Percentiles rank a stretch among this genome's conserved stretches.
Evolutionary conservation across 1,139 yeast genomes (phyloP).

Genomic region (Taphrina sp.): DNA sequence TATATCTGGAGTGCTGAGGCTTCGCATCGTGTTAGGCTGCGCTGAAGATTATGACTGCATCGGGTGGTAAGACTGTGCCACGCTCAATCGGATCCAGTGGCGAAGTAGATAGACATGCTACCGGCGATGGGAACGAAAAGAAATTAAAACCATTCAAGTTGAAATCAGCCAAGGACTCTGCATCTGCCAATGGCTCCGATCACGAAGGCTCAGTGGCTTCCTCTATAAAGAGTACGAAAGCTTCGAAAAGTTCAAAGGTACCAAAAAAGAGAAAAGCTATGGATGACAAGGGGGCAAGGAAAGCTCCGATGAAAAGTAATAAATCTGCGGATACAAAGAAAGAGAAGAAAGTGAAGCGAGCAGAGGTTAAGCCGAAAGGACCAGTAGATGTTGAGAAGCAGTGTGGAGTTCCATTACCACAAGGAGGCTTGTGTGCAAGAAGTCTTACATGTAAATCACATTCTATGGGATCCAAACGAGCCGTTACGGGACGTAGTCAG

Average conservation of each 20-base stretch:
- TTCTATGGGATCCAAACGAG: constrained; percentile 96
- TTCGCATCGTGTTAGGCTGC: too few species aligned
- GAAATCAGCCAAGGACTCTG: background rate
- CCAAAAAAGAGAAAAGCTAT: constrained; percentile 16
- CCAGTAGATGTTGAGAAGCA: constrained; percentile 86
- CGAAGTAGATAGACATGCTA: too few species aligned
- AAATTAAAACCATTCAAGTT: constrained; percentile 2
- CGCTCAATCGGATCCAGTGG: too few species aligned
- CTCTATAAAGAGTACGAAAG: constrained; percentile 3
- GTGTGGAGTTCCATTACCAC: constrained; percentile 92
- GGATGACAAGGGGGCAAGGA: constrained; percentile 2
- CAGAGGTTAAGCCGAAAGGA: constrained; percentile 31
- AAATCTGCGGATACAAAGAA: constrained; percentile 24
- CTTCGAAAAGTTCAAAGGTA: constrained; percentile 5
- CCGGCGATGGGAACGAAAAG: constrained; percentile 5
- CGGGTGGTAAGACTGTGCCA: background rate
- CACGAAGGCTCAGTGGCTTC: constrained; percentile 13
- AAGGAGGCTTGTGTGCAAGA: constrained; percentile 91
- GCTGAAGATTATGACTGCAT: background rate
- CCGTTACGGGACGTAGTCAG: constrained; percentile 88
- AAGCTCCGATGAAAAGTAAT: constrained; percentile 18
- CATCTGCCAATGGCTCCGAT: constrained; percentile 7
- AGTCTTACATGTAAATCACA: constrained; percentile 95
- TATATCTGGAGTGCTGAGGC: too few species aligned
- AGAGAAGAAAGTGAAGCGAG: constrained; percentile 23